phyloP scores from a whole-genome alignment of 2,329 filamentous ascomycete species.

The Coniochaeta ligniaria region DNA sequence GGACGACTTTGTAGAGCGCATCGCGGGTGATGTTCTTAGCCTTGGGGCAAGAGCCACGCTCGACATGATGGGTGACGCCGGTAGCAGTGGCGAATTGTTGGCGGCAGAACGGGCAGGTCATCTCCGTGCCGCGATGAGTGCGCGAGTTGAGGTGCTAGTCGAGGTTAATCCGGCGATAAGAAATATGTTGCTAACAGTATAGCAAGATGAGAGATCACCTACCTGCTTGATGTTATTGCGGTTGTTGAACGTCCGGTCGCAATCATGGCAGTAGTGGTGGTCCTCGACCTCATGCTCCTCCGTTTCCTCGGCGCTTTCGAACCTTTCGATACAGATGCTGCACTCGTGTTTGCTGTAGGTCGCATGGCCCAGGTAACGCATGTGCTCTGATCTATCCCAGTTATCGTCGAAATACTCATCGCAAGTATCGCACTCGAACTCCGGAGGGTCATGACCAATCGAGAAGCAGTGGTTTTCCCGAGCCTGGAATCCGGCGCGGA shows the following conservation, averaged over 20 bases:
- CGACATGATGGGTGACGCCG: conserved; percentile 49
- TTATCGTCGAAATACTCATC: conserved; percentile 14
- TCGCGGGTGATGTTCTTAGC: conserved; percentile 39
- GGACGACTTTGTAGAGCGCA: conserved; percentile 36
- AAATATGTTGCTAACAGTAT: not conserved
- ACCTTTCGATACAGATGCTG: conserved; percentile 13
- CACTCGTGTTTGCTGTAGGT: conserved; percentile 14
- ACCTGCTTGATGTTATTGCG: conserved; percentile 13
- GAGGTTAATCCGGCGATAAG: not conserved
- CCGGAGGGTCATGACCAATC: conserved; percentile 16
- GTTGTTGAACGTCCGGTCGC: conserved; percentile 22
- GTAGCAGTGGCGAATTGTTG: conserved; percentile 37
- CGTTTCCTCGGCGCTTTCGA: conserved; percentile 8
- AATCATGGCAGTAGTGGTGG: conserved; percentile 25
- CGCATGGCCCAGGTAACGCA: conserved; percentile 18
- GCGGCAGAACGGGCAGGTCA: conserved; percentile 51
- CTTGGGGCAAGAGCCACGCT: conserved; percentile 41
- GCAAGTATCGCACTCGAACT: conserved; percentile 22
- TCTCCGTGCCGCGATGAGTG: conserved; percentile 33
- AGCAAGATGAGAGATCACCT: not conserved
- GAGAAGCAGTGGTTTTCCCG: conserved; percentile 19
- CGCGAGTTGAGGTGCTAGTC: conserved; percentile 47
- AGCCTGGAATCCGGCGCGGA: conserved; percentile 13
- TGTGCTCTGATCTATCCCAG: conserved; percentile 11
- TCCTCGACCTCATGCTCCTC: conserved; percentile 18